Percentiles rank a stretch among this genome's conserved stretches.
Evolutionary conservation across 1,284 basidiomycete species (phyloP).

Genomic region (Ceratobasidium papillatum): DNA sequence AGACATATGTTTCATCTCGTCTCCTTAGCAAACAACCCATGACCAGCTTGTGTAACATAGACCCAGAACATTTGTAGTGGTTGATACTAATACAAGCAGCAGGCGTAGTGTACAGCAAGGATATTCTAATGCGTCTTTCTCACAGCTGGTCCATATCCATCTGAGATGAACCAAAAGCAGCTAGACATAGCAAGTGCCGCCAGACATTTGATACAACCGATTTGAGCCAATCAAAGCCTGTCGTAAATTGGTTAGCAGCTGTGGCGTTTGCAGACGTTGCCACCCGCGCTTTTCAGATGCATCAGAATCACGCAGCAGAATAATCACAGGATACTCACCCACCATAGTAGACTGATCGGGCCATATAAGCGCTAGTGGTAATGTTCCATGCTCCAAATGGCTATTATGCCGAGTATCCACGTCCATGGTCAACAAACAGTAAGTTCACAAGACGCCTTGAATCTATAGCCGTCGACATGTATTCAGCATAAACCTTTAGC

Average conservation of each 20-base stretch:
- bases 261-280: background rate
- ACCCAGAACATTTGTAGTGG: too few relatives aligned
- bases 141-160: too few relatives aligned
- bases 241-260: background rate
- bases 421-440: background rate
- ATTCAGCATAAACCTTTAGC: background rate
- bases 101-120: too few relatives aligned
- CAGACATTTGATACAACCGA: background rate
- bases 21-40: too few relatives aligned
- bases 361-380: background rate
- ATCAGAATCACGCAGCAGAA: background rate
- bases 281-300: background rate
- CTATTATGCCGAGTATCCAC: background rate
- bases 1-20: too few relatives aligned
- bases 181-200: too few relatives aligned
- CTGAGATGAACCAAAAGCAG: too few relatives aligned
- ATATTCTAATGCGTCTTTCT: too few relatives aligned
- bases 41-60: too few relatives aligned
- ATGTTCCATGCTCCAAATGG: background rate
- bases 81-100: too few relatives aligned
- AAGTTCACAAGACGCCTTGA: background rate
- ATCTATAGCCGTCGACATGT: background rate
- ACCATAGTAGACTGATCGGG: background rate
- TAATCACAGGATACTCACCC: background rate
- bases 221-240: background rate